phyloP scores from a whole-genome alignment of 495 filamentous ascomycete species.

The Penicillium argentinense region DNA sequence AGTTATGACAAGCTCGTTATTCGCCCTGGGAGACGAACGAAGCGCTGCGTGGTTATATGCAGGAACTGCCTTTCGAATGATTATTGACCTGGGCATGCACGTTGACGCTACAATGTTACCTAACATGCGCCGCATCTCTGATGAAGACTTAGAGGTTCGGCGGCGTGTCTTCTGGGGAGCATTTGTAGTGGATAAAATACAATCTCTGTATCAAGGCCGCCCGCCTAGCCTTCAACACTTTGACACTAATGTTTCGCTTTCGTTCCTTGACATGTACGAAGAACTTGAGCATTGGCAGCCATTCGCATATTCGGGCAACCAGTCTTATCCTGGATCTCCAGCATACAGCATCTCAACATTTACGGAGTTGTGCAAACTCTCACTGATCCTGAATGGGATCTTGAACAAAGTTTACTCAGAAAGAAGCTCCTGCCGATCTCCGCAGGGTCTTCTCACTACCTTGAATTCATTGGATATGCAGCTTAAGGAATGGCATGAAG shows the following conservation, averaged over 20 bases:
- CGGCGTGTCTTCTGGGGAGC: slow-evolving; percentile 45
- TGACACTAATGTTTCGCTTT: slow-evolving; percentile 26
- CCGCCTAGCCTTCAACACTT: slow-evolving; percentile 25
- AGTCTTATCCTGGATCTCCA: slow-evolving; percentile 15
- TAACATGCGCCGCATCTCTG: slow-evolving; percentile 16
- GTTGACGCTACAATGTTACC: slow-evolving; percentile 19
- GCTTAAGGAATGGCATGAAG: slow-evolving; percentile 19
- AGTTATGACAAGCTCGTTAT: slow-evolving; percentile 30
- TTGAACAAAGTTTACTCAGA: slow-evolving; percentile 29
- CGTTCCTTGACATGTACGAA: slow-evolving; percentile 34
- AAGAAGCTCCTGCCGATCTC: slow-evolving; percentile 17
- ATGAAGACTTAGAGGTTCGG: slow-evolving; percentile 41
- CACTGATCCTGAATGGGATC: slow-evolving; percentile 25
- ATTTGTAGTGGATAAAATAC: slow-evolving; percentile 39
- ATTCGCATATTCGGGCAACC: slow-evolving; percentile 16
- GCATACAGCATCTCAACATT: slow-evolving; percentile 30
- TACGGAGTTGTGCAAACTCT: slow-evolving; percentile 26
- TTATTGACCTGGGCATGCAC: slow-evolving; percentile 44
- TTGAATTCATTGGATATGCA: slow-evolving; percentile 15
- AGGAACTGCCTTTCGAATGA: slow-evolving; percentile 35
- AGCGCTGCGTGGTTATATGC: slow-evolving; percentile 40
- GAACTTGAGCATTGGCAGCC: slow-evolving; percentile 35
- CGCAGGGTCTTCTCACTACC: slow-evolving; percentile 17
- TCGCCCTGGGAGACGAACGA: slow-evolving; percentile 26
- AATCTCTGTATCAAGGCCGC: slow-evolving; percentile 37